Conservation (phyloP, 305 asterid species). For the Fraxinus baroniana region DNA sequence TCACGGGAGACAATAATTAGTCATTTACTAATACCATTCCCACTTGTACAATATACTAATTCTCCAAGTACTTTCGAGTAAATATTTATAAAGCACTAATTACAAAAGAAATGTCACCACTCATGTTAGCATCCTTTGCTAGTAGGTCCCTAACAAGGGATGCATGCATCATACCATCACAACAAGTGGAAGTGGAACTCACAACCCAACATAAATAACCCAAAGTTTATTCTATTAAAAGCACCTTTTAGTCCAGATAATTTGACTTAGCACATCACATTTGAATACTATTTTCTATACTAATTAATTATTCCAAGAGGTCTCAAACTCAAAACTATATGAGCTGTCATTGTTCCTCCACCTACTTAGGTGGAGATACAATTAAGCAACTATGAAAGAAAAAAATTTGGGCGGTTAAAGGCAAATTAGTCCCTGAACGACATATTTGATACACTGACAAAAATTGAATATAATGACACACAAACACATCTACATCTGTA, state of each 20-base stretch:
- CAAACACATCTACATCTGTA: not conserved
- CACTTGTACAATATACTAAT: not conserved
- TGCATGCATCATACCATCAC: conserved; percentile 48
- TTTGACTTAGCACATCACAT: conserved; percentile 39
- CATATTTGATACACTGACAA: not conserved
- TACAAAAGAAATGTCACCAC: not conserved
- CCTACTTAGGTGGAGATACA: conserved; percentile 23
- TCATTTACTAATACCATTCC: not conserved
- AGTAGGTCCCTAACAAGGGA: conserved; percentile 42
- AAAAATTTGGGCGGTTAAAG: not conserved
- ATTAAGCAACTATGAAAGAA: conserved; percentile 31
- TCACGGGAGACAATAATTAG: not conserved
- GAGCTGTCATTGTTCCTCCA: conserved; percentile 54
- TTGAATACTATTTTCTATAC: conserved; percentile 8
- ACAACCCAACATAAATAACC: conserved; percentile 23
- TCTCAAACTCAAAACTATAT: conserved; percentile 23
- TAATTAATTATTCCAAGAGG: conserved; percentile 21
- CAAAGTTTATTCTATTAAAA: not conserved
- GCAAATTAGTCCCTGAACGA: not conserved
- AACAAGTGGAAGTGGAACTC: conserved; percentile 46
- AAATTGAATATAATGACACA: not conserved
- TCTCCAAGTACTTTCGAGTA: not conserved
- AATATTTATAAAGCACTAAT: not conserved
- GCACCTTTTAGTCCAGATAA: conserved; percentile 42
- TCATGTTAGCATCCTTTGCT: conserved; percentile 16